Base-by-base conservation (phyloP, 2,329 filamentous ascomycete genomes). In the Colletotrichum magnum region DNA sequence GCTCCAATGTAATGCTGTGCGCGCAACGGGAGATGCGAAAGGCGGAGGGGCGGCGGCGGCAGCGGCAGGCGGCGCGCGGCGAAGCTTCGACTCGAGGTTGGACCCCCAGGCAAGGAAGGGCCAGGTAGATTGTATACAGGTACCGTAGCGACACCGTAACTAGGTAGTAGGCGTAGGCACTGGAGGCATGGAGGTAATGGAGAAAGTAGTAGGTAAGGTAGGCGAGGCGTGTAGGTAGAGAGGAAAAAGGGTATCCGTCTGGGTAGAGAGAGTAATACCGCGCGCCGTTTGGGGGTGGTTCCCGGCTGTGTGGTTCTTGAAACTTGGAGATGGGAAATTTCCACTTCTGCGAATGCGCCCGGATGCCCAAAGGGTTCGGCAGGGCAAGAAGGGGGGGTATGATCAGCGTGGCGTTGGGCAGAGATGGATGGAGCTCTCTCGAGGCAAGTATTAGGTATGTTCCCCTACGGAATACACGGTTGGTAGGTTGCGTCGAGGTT, bases 381-480 rank as follows among this genome's bases (percentile, higher is more conserved):
- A 51, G 50, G 57, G 26, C 41, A 39, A 58, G 50, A 54, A 63
- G 68, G 66, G 74, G 48, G 63, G 58, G 72, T 74, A 71, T 74
- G 75, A 80, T 79, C 78, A 77, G 77, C 78, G 75, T 77, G 36
- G 74, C 56, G 78, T 80, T 80, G 78, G 78, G 78, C 77, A 79
- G 77, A 76, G 74, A 79, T 72, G 73, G 74, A 79, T 72, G 73
- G 73, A 69, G 71, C 72, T 58, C 56, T 39, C 36, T 48, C 41
- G 16, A 16, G 7, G 32, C 10, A 36, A 36, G 32, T 36, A 36
- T 1, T 7, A 7, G 6, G 24, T 32, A 52, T 24, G 21, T 24
- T 24, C 21, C 21, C 21, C 21, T 24, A 24, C 21, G 21, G 21
- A 24, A 4, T 4, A 24, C 21, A 24, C 21, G 21, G 21, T 24